Percentiles rank a stretch among this genome's conserved stretches.
phyloP scores from a whole-genome alignment of 805 yeast genomes.

The Cyberlindnera mississippiensis region DNA sequence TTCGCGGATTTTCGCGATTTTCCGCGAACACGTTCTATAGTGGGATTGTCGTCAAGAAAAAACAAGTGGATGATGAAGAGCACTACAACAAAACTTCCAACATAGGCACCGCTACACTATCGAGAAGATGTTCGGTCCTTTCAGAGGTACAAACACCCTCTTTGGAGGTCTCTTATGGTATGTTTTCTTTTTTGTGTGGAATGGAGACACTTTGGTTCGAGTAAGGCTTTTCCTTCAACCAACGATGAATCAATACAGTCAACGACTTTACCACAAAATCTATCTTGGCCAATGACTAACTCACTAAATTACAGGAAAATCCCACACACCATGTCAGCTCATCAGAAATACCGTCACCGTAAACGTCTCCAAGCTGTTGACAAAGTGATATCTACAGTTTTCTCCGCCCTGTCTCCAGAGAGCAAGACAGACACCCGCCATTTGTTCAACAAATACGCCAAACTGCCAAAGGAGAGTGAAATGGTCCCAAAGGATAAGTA shows the following conservation, averaged over 20 bases:
- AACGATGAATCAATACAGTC: too few species aligned
- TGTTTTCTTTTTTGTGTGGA: too few species aligned
- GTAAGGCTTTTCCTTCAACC: too few species aligned
- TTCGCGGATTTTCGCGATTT: too few species aligned
- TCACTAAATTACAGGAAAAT: constrained; percentile 47
- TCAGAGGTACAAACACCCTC: constrained; percentile 51
- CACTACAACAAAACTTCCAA: too few species aligned
- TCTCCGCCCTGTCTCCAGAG: constrained; percentile 39
- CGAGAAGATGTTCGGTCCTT: constrained; percentile 66
- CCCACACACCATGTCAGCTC: constrained; percentile 73
- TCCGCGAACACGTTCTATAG: too few species aligned
- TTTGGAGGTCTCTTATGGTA: constrained; percentile 77
- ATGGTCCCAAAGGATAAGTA: constrained; percentile 85
- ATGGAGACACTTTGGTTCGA: too few species aligned
- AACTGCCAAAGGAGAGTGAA: constrained; percentile 73
- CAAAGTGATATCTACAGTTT: constrained; percentile 62
- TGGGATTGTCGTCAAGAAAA: too few species aligned
- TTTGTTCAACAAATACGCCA: constrained; percentile 31
- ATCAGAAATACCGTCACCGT: constrained; percentile 83
- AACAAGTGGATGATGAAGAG: too few species aligned
- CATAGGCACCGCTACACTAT: too few species aligned
- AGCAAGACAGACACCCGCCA: constrained; percentile 10
- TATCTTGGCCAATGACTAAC: too few species aligned
- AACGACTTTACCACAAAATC: too few species aligned
- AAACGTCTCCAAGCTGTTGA: constrained; percentile 81